A percentile compares a stretch with the other conserved stretches of the same genome.
Evolutionary conservation across 192 early-diverging fungal species (phyloP).

Genomic region (Podila clonocystis): DNA sequence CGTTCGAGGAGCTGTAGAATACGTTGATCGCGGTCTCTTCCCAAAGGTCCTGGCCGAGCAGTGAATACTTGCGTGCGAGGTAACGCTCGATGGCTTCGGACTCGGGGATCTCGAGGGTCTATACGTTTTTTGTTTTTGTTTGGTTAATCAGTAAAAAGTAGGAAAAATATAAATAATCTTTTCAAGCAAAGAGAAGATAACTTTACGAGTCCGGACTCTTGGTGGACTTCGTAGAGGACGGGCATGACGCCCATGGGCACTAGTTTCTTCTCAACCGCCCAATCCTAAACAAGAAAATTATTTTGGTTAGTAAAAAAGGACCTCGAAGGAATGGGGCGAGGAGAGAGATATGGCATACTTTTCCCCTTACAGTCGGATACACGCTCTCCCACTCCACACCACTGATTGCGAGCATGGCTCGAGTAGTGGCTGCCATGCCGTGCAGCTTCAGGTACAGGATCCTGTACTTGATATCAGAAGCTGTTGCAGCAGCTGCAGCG

Average conservation of each 20-base stretch:
- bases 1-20: conserved; percentile 33
- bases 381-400: conserved; percentile 27
- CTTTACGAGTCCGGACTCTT: background rate
- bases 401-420: conserved; percentile 21
- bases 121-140: background rate
- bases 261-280: conserved; percentile 12
- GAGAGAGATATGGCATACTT: background rate
- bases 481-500: background rate
- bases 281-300: conserved; percentile 9
- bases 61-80: conserved; percentile 51
- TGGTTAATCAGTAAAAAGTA: background rate
- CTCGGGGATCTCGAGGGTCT: conserved; percentile 54
- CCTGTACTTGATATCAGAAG: conserved; percentile 5
- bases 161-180: background rate
- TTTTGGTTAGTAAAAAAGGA: background rate
- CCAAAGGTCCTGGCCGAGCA: conserved; percentile 37
- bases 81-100: conserved; percentile 60
- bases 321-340: background rate
- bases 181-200: background rate
- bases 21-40: conserved; percentile 51
- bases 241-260: conserved; percentile 28
- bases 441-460: conserved; percentile 38
- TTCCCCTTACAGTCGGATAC: conserved; percentile 14
- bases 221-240: conserved; percentile 31
- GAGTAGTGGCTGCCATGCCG: conserved; percentile 35